These are phyloP conservation scores for Asterella californica DNA, from an alignment of 225 moss, liverwort and hornwort genomes.

Conservation along the genomic window DNA sequence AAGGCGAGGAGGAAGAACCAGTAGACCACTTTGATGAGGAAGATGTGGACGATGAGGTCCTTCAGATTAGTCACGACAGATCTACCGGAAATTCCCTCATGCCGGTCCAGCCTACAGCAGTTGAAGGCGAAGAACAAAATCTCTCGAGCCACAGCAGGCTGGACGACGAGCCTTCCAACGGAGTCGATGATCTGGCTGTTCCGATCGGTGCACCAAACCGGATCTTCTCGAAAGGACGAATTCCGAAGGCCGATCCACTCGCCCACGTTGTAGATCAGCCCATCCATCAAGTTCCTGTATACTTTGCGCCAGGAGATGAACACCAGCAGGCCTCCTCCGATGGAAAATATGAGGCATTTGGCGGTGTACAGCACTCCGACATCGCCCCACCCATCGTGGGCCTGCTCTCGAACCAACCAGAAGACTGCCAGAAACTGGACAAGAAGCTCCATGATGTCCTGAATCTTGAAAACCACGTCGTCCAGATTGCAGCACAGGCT, in stretches of 20 bases:
- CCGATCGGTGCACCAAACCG: slow-evolving; percentile 1
- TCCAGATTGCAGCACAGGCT: slow-evolving; percentile 11
- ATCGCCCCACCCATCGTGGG: neutral
- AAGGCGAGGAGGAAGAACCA: neutral
- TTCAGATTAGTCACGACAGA: neutral
- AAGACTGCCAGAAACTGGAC: slow-evolving; percentile 4
- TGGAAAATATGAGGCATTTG: neutral
- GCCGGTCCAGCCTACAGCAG: neutral
- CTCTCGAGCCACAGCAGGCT: slow-evolving; percentile 10
- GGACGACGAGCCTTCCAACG: neutral
- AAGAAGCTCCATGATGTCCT: slow-evolving; percentile 6
- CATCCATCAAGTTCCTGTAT: neutral
- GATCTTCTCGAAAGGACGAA: neutral
- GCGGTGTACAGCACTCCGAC: neutral
- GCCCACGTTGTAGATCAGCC: slow-evolving; percentile 5
- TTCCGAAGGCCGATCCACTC: slow-evolving; percentile 7
- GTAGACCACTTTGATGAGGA: neutral
- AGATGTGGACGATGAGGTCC: neutral
- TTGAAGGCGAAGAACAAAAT: neutral
- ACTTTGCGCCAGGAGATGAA: slow-evolving; percentile 6
- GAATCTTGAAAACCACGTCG: slow-evolving; percentile 5
- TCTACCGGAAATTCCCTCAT: neutral
- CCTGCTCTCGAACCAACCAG: slow-evolving; percentile 16
- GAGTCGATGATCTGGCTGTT: neutral
- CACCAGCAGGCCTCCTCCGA: slow-evolving; percentile 3